Evolutionary conservation across 768 basidiomycete species (phyloP).

Genomic region (Lyophyllum shimeji): DNA sequence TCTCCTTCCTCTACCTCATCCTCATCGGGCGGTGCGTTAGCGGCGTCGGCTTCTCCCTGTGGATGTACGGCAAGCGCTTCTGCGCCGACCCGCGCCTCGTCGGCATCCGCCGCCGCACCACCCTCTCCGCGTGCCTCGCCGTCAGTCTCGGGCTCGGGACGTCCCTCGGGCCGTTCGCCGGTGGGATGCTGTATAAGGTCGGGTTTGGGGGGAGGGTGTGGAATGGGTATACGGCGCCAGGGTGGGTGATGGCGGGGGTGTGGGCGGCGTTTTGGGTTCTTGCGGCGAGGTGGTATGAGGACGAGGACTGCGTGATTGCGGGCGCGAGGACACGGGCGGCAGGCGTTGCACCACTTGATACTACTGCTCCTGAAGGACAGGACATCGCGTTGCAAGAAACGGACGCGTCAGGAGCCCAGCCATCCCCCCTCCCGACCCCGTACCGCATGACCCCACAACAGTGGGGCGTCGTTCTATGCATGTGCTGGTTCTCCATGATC

Average conservation of each 20-base stretch:
- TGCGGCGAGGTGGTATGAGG: conserved; percentile 10
- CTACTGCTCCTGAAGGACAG: neutral
- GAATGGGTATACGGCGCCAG: conserved; percentile 69
- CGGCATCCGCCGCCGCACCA: conserved; percentile 60
- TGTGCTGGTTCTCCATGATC: conserved; percentile 72
- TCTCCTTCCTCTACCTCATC: conserved; percentile 65
- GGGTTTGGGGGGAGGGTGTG: conserved; percentile 56
- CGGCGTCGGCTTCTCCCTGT: conserved; percentile 59
- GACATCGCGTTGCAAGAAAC: conserved; percentile 4
- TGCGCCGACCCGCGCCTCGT: conserved; percentile 73
- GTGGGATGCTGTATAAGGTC: conserved; percentile 60
- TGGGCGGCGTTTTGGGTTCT: conserved; percentile 53
- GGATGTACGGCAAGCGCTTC: conserved; percentile 70
- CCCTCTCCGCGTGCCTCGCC: conserved; percentile 61
- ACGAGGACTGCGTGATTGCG: neutral
- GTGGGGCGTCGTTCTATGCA: no score
- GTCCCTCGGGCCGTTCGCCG: conserved; percentile 62
- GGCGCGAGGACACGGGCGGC: neutral
- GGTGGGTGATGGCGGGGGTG: conserved; percentile 59
- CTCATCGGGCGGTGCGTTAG: conserved; percentile 68
- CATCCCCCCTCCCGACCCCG: neutral
- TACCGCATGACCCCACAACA: conserved; percentile 17
- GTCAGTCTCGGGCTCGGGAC: conserved; percentile 63
- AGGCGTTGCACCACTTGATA: neutral
- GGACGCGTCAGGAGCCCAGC: neutral